phyloP scores from a whole-genome alignment of 257 asterid species.

The Fraxinus cuspidata region DNA sequence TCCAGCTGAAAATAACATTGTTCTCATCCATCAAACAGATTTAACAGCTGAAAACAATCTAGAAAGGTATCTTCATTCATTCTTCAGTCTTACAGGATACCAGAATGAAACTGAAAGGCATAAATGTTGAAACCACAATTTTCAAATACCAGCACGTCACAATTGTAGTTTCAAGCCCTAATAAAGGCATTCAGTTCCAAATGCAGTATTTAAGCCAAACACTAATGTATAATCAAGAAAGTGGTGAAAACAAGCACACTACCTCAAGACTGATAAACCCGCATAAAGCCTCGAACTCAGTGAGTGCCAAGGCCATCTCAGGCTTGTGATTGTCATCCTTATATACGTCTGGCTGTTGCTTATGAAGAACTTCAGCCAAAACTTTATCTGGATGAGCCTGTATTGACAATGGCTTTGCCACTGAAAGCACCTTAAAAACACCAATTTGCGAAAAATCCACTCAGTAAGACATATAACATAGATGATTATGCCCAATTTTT shows the following conservation, averaged over 20 bases:
- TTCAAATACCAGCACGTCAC: not conserved
- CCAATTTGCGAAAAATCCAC: not conserved
- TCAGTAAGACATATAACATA: not conserved
- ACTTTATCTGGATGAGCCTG: slow-evolving; percentile 99
- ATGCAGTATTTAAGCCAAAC: not conserved
- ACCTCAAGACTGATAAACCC: slow-evolving; percentile 85
- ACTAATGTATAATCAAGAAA: not conserved
- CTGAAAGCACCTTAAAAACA: slow-evolving; percentile 74
- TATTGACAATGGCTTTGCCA: slow-evolving; percentile 82
- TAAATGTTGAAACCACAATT: not conserved
- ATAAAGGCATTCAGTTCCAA: slow-evolving; percentile 6
- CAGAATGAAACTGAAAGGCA: not conserved
- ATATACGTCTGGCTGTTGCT: slow-evolving; percentile 63
- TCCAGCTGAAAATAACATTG: not conserved
- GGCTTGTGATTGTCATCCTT: slow-evolving; percentile 98
- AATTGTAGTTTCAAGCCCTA: not conserved
- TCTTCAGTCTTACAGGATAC: not conserved
- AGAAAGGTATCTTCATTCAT: too few species aligned
- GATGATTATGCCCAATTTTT: not conserved
- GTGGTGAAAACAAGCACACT: slow-evolving; percentile 21
- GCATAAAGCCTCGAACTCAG: slow-evolving; percentile 85
- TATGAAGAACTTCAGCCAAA: slow-evolving; percentile 72
- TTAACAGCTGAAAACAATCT: not conserved
- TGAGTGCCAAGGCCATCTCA: slow-evolving; percentile 96
- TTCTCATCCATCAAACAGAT: not conserved